Base-by-base conservation (phyloP, 306 rosid genomes). In the Elaeagnus macrophylla region DNA sequence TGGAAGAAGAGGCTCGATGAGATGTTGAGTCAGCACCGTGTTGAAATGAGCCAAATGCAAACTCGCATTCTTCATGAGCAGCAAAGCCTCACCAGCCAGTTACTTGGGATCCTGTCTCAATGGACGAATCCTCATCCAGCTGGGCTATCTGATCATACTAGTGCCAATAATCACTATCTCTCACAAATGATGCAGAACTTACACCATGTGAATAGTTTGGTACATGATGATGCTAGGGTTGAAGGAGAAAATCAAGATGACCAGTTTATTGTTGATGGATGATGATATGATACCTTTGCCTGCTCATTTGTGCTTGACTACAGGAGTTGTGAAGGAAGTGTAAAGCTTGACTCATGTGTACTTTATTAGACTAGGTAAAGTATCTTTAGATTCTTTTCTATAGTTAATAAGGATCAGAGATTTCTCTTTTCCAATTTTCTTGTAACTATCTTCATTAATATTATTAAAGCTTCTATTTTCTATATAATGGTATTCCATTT, bases 151-250 rank as follows among this genome's bases (percentile, higher is more conserved):
- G 96, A 86, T 78, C 94, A 91, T 66, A 75, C 89, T 3, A 77
- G 86, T 70, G 82, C 97, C 49, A 86, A 83, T 71, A 91, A 80
- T 70, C 96, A 91, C 73, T 91, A 86, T 64, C 73, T 91, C 61
- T 84, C 96, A 48, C 96, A 91, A 38, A 81, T 91, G 95, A 91
- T 86, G 94, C 97, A 90, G 75, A 90, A 74, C 71, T 67, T 90
- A 82, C 94, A 90, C 69, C 95, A 90, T 68, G 97, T 90, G 54
- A 86, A 79, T 40, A 82, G 87, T 17, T 78, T 86, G 62, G 95
- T 82, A 69, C 91, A 86, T 37, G 85, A 73, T 2, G 97, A 79
- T 73, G 40, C 96, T 15, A 78, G 95, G 82, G 96, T 83, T 59
- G 96, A 86, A 10, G 93, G 86, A 51, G 97, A 91, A 57, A 86